Evolutionary conservation across 345 rosid species (phyloP).

Genomic region (Hypericum perforatum): DNA sequence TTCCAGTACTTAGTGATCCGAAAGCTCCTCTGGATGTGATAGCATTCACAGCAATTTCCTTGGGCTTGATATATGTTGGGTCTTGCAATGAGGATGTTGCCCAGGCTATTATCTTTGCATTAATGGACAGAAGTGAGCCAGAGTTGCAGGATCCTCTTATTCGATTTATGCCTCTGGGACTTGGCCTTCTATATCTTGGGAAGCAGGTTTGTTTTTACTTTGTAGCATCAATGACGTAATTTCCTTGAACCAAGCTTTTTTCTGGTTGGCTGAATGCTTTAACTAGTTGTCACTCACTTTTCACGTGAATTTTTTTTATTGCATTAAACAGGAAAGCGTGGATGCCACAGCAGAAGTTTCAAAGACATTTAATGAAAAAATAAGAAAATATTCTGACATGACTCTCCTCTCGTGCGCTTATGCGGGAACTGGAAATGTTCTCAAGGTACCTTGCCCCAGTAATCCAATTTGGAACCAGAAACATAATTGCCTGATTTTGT

Average conservation of each 20-base stretch:
- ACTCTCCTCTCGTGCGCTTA: slow-evolving; percentile 93
- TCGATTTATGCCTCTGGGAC: slow-evolving; percentile 81
- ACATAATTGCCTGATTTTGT: no score
- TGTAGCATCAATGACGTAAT: neutral
- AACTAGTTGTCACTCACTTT: no score
- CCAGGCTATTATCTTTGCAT: slow-evolving; percentile 72
- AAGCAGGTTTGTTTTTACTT: slow-evolving; percentile 55
- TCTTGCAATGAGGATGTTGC: slow-evolving; percentile 97
- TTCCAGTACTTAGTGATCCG: slow-evolving; percentile 60
- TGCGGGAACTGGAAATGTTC: slow-evolving; percentile 96
- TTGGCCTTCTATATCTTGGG: slow-evolving; percentile 92
- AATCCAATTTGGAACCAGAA: slow-evolving; percentile 1
- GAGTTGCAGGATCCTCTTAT: slow-evolving; percentile 75
- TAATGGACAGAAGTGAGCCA: slow-evolving; percentile 79
- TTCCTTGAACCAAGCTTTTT: neutral
- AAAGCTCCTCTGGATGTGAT: slow-evolving; percentile 73
- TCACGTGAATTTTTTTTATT: no score
- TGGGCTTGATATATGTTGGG: slow-evolving; percentile 87
- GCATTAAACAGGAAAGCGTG: slow-evolving; percentile 50
- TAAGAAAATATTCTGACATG: slow-evolving; percentile 85
- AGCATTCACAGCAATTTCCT: slow-evolving; percentile 77
- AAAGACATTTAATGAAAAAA: slow-evolving; percentile 83
- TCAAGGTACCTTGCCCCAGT: slow-evolving; percentile 50
- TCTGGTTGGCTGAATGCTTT: no score
- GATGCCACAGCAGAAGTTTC: slow-evolving; percentile 97